These are phyloP conservation scores for Schizopora paradoxa DNA, from an alignment of 1,284 basidiomycete genomes.

Conservation along the genomic window DNA sequence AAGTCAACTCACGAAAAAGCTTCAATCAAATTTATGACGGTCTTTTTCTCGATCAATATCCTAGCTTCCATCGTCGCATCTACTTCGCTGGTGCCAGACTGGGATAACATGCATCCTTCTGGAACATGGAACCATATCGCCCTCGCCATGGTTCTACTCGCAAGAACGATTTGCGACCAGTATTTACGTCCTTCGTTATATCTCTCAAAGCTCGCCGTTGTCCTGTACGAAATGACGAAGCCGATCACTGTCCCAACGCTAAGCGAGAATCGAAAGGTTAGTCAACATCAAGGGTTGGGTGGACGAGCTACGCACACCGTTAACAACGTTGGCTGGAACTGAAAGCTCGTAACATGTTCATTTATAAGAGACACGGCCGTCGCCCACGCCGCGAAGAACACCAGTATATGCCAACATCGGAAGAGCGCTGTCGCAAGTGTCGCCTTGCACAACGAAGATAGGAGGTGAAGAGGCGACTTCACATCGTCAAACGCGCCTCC, in stretches of 20 bases:
- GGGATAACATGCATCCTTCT: constrained; percentile 30
- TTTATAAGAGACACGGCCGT: constrained; percentile 48
- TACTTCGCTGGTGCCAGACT: constrained; percentile 32
- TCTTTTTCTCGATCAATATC: constrained; percentile 63
- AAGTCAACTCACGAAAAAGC: constrained; percentile 33
- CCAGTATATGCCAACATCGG: constrained; percentile 60
- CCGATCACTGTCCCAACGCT: constrained; percentile 54
- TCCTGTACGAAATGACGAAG: constrained; percentile 62
- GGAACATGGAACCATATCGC: constrained; percentile 61
- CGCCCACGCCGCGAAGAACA: constrained; percentile 57
- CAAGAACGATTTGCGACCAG: constrained; percentile 64
- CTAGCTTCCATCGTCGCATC: too few relatives aligned
- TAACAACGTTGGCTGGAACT: constrained; percentile 46
- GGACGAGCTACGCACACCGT: constrained; percentile 52
- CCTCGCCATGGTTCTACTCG: constrained; percentile 49
- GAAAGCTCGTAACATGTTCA: constrained; percentile 37
- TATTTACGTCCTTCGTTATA: constrained; percentile 66
- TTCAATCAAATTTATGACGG: constrained; percentile 50
- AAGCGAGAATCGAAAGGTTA: constrained; percentile 1
- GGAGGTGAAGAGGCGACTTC: too few relatives aligned
- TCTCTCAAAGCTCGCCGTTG: constrained; percentile 73
- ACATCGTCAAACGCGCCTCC: too few relatives aligned
- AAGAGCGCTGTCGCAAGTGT: constrained; percentile 56
- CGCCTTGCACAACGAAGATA: constrained; percentile 39
- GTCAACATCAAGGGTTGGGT: too few relatives aligned